Evolutionary conservation across 129 eudicot genomes (phyloP), one percentile per base, ranked within the genome.

Genomic region (Chrysanthemum lavandulifolium): DNA sequence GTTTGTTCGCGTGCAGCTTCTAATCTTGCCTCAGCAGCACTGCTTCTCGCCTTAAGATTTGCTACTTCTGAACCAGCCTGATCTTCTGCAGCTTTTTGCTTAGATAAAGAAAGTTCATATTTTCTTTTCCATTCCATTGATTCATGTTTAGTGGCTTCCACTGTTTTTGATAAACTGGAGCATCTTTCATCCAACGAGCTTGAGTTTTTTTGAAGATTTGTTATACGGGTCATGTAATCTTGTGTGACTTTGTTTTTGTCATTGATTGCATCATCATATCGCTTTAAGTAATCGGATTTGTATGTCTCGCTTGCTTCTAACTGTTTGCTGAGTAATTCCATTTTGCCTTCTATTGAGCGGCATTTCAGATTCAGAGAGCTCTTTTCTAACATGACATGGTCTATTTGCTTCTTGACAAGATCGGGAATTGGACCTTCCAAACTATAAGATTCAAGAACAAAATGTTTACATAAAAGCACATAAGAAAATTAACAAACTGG

Each of bases 351-450:
- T 16, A 91, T 83, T 52, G 94, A 91, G 10, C 88, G 86, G 76
- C 89, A 95, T 75, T 90, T 86, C 59, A 91, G 70, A n/a, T 82
- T 56, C 48, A 91, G 88, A 53, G 96, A 80, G 71, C 83, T 86
- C 78, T 83, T 86, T 78, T 95, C 97, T 19, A 91, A 74, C 31
- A 73, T 83, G 43, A 86, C 75, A 67, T 81, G 88, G 78, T 88
- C 88, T 13, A 86, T 80, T 76, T 88, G 99, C 85, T 80, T 95
- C 84, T 91, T 95, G 65, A 89, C 84, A 72, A 95, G 82, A 64
- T 91, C 99, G 15, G 72, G 83, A 65, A 95, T 68, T 18, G 97
- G 96, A 65, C 99, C 99, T 78, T 95, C 97, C 90, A 95, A 85
- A 75, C 99, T 95, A 80, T 13, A 69, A 19, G 65, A 3, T 6